Evolutionary conservation across 805 yeast species (phyloP).

Genomic region (Aciculoconidium aculeatum): DNA sequence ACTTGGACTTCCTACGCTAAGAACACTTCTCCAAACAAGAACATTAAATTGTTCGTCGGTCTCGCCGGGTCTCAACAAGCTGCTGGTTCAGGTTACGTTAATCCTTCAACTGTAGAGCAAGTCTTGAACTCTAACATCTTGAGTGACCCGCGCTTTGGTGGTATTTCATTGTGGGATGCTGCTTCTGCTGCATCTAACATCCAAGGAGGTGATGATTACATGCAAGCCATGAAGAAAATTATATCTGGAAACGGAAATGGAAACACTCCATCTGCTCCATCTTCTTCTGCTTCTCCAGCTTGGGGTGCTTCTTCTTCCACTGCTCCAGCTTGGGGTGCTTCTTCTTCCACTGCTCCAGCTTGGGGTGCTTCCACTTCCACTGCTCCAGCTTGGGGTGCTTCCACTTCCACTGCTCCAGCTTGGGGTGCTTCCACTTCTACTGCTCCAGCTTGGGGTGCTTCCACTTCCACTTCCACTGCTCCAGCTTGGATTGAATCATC

Average conservation of each 20-base stretch:
- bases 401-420: slow-evolving; percentile 3
- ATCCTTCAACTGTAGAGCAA: slow-evolving; percentile 13
- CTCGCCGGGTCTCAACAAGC: slow-evolving; percentile 49
- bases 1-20: slow-evolving; percentile 67
- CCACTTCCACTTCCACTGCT: slow-evolving; percentile 4
- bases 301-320: slow-evolving; percentile 4
- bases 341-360: slow-evolving; percentile 1
- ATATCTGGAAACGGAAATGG: slow-evolving; percentile 8
- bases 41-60: slow-evolving; percentile 69
- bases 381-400: slow-evolving; percentile 4
- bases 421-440: slow-evolving; percentile 4
- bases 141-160: slow-evolving; percentile 27
- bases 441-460: too few species aligned
- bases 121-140: slow-evolving; percentile 12
- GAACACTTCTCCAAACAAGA: slow-evolving; percentile 53
- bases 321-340: slow-evolving; percentile 2
- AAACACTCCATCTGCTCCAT: slow-evolving; percentile 4
- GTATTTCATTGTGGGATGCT: slow-evolving; percentile 33
- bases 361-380: slow-evolving; percentile 4
- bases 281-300: slow-evolving; percentile 4
- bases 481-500: slow-evolving; percentile 2
- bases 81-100: slow-evolving; percentile 52
- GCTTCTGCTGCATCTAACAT: slow-evolving; percentile 18
- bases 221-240: slow-evolving; percentile 14
- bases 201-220: slow-evolving; percentile 11